Evolutionary conservation across 2,329 filamentous ascomycete species (phyloP).

Genomic region (Rutstroemia sp.): DNA sequence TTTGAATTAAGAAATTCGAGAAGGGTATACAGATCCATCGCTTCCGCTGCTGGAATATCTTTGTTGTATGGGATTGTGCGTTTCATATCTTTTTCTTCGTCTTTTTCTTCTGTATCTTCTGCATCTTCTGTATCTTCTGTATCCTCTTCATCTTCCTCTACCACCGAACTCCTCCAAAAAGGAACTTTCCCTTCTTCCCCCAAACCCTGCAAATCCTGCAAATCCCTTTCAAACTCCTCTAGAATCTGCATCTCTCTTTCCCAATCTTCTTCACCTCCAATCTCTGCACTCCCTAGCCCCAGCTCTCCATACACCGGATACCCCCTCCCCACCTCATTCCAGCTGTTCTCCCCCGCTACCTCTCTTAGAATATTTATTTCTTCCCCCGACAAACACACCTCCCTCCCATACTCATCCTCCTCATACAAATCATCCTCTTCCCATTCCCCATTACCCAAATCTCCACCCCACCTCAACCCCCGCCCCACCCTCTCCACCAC

Average conservation of each 20-base stretch:
- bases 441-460: not conserved
- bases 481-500: too few species aligned
- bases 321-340: not conserved
- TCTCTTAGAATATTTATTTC: not conserved
- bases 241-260: too few species aligned
- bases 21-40: not conserved
- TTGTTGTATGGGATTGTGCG: not conserved
- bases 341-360: not conserved
- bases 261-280: too few species aligned
- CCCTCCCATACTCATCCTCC: not conserved
- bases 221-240: conserved; percentile 12
- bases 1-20: not conserved
- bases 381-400: not conserved
- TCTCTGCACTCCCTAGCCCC: too few species aligned
- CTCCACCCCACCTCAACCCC: not conserved
- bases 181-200: not conserved
- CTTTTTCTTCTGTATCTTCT: not conserved
- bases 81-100: not conserved
- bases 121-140: not conserved
- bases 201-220: conserved; percentile 8
- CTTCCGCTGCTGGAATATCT: not conserved
- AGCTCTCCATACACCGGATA: too few species aligned
- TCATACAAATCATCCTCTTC: not conserved
- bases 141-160: not conserved
- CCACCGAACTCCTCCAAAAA: conserved; percentile 3